A percentile compares a stretch with the other conserved stretches of the same genome.
Evolutionary conservation across 352 stramenopile species (phyloP).

Genomic region (Phytophthora aleatoria): DNA sequence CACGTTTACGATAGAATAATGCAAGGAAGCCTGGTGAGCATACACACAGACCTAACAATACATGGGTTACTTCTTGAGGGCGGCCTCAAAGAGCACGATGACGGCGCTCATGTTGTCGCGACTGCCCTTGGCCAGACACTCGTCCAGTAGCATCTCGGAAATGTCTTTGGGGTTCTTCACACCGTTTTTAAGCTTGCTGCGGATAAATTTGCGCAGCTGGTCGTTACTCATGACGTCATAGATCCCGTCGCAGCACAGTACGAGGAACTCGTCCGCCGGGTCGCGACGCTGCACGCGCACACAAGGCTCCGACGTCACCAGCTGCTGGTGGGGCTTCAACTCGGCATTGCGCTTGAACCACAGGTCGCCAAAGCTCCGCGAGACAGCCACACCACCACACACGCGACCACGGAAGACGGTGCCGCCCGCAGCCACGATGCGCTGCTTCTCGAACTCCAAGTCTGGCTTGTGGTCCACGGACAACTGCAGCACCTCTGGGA

Average conservation of each 20-base stretch:
- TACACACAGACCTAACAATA: not conserved
- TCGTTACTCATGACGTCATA: conserved; percentile 96
- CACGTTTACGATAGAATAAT: conserved; percentile 39
- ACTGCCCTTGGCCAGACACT: conserved; percentile 81
- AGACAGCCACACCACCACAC: conserved; percentile 84
- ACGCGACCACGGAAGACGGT: conserved; percentile 87
- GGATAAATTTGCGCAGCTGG: conserved; percentile 92
- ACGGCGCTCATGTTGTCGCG: conserved; percentile 90
- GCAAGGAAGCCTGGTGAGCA: conserved; percentile 2
- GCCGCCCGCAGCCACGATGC: conserved; percentile 81
- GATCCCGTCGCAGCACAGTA: conserved; percentile 94
- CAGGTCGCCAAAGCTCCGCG: conserved; percentile 86
- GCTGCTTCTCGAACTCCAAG: conserved; percentile 85
- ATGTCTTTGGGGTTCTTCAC: conserved; percentile 64
- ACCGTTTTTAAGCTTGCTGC: conserved; percentile 66
- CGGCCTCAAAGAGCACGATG: conserved; percentile 75
- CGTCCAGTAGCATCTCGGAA: conserved; percentile 78
- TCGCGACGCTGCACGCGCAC: conserved; percentile 76
- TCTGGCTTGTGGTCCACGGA: conserved; percentile 90
- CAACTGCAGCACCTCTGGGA: conserved; percentile 73
- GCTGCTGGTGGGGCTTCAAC: conserved; percentile 82
- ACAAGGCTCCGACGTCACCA: conserved; percentile 85
- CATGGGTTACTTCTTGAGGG: conserved; percentile 36
- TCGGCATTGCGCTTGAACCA: conserved; percentile 88
- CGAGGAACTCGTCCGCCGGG: conserved; percentile 90